These are phyloP conservation scores for Globisporangium echinulatum DNA, from an alignment of 352 stramenopile species.

Conservation along the genomic window DNA sequence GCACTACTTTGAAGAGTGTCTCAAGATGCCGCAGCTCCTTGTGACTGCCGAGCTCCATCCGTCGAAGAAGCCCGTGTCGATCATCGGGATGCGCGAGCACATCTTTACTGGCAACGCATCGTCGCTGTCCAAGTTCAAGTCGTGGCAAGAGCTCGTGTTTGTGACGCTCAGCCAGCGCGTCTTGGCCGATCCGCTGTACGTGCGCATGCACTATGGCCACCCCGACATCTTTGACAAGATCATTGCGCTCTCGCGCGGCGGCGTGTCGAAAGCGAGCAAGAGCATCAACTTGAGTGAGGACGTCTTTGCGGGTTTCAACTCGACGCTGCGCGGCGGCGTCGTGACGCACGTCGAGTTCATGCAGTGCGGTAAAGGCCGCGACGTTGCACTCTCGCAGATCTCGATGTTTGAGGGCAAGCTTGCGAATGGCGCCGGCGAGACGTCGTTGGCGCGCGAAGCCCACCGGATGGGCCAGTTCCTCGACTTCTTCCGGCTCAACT, in stretches of 20 bases:
- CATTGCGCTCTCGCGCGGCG: slow-evolving; percentile 58
- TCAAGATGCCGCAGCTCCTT: slow-evolving; percentile 84
- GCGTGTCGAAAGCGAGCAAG: slow-evolving; percentile 74
- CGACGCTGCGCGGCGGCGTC: slow-evolving; percentile 68
- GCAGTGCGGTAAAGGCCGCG: slow-evolving; percentile 84
- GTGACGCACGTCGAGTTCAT: slow-evolving; percentile 86
- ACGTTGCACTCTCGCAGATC: slow-evolving; percentile 85
- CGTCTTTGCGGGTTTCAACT: slow-evolving; percentile 84
- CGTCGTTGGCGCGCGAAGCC: slow-evolving; percentile 65
- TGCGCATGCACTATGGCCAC: slow-evolving; percentile 81
- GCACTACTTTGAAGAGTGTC: slow-evolving; percentile 81
- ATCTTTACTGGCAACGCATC: slow-evolving; percentile 79
- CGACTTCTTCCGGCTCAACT: slow-evolving; percentile 84
- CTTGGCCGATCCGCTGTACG: slow-evolving; percentile 62
- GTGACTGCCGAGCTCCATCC: slow-evolving; percentile 56
- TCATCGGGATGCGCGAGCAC: slow-evolving; percentile 81
- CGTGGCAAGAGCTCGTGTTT: slow-evolving; percentile 75
- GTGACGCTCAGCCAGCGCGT: slow-evolving; percentile 76
- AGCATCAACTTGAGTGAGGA: slow-evolving; percentile 81
- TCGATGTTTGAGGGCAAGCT: slow-evolving; percentile 84
- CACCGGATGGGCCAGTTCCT: slow-evolving; percentile 84
- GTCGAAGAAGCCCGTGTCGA: slow-evolving; percentile 65
- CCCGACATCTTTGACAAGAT: slow-evolving; percentile 80
- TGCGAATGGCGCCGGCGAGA: slow-evolving; percentile 73
- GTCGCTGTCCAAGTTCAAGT: slow-evolving; percentile 77